Evolutionary conservation across 2,329 filamentous ascomycete species (phyloP), one percentile per base, ranked within the genome.

Genomic region (Pseudogymnoascus sp.): DNA sequence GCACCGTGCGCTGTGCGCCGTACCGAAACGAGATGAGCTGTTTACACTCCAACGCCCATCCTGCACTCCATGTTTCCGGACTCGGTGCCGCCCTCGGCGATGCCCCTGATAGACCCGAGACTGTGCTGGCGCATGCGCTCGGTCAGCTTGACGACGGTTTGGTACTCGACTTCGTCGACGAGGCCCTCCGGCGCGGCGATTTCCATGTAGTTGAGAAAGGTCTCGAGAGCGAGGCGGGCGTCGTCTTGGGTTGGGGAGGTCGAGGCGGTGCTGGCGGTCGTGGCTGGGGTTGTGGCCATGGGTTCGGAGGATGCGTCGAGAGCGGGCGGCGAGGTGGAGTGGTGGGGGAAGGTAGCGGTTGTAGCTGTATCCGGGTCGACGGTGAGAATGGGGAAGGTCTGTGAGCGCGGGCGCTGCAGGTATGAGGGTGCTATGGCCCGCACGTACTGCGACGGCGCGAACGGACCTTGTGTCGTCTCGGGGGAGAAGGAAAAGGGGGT

Each of bases 241-340:
- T 98, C 92, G 69, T 97, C 92, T 68, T 92, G 89, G 0, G 88
- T 91, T 0, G 89, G 89, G 1, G 89, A 89, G 28, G 87, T 71
- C 6, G 69, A 82, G 77, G 76, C 33, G 75, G 74, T 37, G 75
- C 68, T 40, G 74, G 73, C 38, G 72, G 72, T 38, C 76, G 73
- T 50, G 70, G 62, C 26, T 67, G 68, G 66, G 80, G 80, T 71
- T 85, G 85, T 19, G 46, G 2, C 46, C 8, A 31, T 28, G 83
- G 79, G n/a, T 80, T 82, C 22, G 81, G 70, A 14, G 80, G 77
- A 53, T 86, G 84, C n/a, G 79, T 78, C 1, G 78, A 77, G 56
- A 79, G 75, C 4, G 35, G 78, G 71, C 26, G 79, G 78, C 37
- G 80, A 79, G 66, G 83, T 78, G 69, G 82, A 82, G 16, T 70